Percentiles rank a stretch among this genome's conserved stretches.
Conservation (phyloP, 2,329 filamentous ascomycete genomes). For the Nakataea oryzae region DNA sequence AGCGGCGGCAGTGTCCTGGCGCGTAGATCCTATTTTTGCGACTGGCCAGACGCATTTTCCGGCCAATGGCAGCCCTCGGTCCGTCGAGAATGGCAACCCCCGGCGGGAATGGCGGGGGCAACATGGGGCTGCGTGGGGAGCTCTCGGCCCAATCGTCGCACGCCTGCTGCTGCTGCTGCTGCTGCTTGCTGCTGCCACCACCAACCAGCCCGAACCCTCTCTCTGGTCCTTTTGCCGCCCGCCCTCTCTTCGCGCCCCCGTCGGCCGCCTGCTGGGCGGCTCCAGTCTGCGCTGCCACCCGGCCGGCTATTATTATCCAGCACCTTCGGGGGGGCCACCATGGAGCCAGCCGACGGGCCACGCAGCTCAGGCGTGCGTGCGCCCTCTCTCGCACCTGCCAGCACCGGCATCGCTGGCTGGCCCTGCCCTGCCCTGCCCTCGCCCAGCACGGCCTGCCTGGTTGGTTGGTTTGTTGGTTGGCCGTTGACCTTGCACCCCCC, state of each 20-base stretch:
- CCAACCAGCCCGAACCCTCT: neutral
- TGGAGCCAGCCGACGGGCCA: neutral
- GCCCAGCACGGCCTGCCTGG: neutral
- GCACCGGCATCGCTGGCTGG: too few species aligned
- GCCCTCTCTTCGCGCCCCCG: neutral
- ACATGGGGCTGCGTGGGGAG: neutral
- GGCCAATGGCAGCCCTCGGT: neutral
- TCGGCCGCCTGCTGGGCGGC: neutral
- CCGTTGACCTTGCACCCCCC: neutral
- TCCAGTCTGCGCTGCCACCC: neutral
- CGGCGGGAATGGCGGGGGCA: neutral
- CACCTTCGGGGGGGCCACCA: neutral
- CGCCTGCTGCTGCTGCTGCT: neutral
- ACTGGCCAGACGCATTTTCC: neutral
- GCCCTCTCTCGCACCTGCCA: neutral
- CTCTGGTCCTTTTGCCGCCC: neutral
- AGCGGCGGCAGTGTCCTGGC: neutral
- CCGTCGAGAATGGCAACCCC: neutral
- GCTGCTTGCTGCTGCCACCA: neutral
- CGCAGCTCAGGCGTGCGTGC: neutral
- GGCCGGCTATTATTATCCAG: slow-evolving; percentile 2
- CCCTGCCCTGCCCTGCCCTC: too few species aligned
- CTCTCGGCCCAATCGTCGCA: neutral
- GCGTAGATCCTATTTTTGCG: slow-evolving; percentile 3
- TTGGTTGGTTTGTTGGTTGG: neutral